phyloP scores from a whole-genome alignment of 257 asterid genomes.

The Primulina huaijiensis region DNA sequence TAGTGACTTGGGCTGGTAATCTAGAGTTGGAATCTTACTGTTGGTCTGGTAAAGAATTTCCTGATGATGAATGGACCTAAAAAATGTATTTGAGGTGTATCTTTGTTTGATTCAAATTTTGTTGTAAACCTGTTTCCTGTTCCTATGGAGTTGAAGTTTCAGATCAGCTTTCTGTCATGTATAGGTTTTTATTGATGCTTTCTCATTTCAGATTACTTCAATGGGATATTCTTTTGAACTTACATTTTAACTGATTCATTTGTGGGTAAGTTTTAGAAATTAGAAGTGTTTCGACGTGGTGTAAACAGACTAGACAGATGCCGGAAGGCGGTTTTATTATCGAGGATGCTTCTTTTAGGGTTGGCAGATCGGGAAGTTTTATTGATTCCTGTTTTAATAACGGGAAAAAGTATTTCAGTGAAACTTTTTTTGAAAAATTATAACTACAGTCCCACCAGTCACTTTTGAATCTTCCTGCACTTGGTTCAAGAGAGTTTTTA shows the following conservation, averaged over 20 bases:
- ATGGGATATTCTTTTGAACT: not conserved
- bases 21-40: not conserved
- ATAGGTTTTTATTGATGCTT: not conserved
- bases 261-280: not conserved
- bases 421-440: not conserved
- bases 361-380: not conserved
- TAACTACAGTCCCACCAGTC: not conserved
- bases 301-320: not conserved
- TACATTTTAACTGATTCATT: not conserved
- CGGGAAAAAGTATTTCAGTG: not conserved
- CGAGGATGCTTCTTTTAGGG: not conserved
- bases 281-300: not conserved
- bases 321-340: not conserved
- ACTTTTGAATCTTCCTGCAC: not conserved
- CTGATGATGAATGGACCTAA: not conserved
- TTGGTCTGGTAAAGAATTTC: not conserved
- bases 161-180: not conserved
- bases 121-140: not conserved
- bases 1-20: not conserved
- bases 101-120: too few relatives aligned
- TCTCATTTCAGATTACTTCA: not conserved
- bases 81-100: not conserved
- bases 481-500: not conserved
- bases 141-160: not conserved
- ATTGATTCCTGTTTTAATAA: not conserved